Percentiles rank a stretch among this genome's conserved stretches.
These are phyloP conservation scores for Fraxinus albicans DNA, from an alignment of 305 asterid species.

Conservation along the genomic window DNA sequence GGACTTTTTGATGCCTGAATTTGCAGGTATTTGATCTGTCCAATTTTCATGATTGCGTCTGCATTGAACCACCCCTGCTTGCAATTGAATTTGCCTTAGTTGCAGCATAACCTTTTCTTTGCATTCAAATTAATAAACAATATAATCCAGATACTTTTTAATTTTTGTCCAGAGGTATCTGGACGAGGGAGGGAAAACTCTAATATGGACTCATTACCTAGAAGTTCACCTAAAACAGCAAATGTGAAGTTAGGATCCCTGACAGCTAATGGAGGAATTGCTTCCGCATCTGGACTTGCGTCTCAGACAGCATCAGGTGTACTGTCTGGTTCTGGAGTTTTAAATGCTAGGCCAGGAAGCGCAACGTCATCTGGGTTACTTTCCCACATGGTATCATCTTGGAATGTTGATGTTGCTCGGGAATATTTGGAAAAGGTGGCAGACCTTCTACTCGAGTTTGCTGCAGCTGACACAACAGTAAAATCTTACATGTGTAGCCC, in stretches of 20 bases:
- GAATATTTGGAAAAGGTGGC: conserved; percentile 97
- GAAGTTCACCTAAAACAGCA: conserved; percentile 68
- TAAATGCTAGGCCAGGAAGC: conserved; percentile 97
- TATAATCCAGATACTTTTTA: conserved; percentile 22
- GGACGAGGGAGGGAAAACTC: conserved; percentile 82
- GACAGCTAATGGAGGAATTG: conserved; percentile 54
- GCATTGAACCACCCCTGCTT: background rate
- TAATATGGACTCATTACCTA: conserved; percentile 61
- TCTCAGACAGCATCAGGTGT: conserved; percentile 92
- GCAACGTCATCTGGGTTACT: conserved; percentile 94
- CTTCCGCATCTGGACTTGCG: conserved; percentile 65
- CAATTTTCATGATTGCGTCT: conserved; percentile 17
- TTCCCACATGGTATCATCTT: conserved; percentile 80
- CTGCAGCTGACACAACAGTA: conserved; percentile 88
- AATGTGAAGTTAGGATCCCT: conserved; percentile 62
- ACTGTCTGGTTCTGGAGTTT: conserved; percentile 95
- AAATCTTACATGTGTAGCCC: conserved; percentile 96
- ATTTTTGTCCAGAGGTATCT: conserved; percentile 73
- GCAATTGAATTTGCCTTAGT: conserved; percentile 19
- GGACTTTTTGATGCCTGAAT: conserved; percentile 94
- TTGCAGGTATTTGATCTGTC: conserved; percentile 65
- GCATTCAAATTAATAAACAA: conserved; percentile 12
- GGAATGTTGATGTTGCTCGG: conserved; percentile 92
- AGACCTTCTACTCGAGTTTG: conserved; percentile 94
- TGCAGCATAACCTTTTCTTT: conserved; percentile 11